A percentile compares a stretch with the other conserved stretches of the same genome.
Conservation (phyloP, 495 filamentous ascomycete genomes). For the Neurospora africana region DNA sequence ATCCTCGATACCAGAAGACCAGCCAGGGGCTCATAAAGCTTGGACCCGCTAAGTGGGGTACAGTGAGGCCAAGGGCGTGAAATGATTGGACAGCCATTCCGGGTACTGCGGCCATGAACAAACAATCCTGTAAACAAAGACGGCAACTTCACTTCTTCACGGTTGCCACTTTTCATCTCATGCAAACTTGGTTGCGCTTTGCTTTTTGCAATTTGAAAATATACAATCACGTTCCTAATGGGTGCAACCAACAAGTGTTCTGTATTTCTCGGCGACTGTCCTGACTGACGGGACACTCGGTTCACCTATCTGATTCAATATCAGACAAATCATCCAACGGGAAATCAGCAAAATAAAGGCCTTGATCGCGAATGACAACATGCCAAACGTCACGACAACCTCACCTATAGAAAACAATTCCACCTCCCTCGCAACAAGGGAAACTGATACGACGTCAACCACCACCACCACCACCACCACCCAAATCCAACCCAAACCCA, state of each 20-base stretch:
- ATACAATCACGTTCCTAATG: background rate
- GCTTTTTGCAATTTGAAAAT: background rate
- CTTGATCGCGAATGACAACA: background rate
- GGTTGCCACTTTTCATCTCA: background rate
- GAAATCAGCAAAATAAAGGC: background rate
- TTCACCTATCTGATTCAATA: background rate
- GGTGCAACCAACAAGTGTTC: background rate
- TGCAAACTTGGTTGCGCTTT: background rate
- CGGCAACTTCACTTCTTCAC: background rate
- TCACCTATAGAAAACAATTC: background rate
- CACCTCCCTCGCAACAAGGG: background rate
- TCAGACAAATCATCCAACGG: background rate
- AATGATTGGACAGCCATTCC: background rate
- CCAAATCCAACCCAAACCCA: conserved; percentile 30
- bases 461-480: background rate
- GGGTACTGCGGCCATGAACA: background rate
- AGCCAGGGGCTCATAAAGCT: background rate
- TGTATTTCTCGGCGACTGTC: background rate
- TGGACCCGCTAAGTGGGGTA: background rate
- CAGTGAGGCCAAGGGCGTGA: background rate
- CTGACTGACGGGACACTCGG: background rate
- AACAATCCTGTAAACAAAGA: background rate
- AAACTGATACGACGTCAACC: background rate
- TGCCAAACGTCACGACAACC: background rate
- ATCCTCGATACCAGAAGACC: background rate